Conservation (phyloP, 345 rosid genomes). For the Geranium rotundifolium region DNA sequence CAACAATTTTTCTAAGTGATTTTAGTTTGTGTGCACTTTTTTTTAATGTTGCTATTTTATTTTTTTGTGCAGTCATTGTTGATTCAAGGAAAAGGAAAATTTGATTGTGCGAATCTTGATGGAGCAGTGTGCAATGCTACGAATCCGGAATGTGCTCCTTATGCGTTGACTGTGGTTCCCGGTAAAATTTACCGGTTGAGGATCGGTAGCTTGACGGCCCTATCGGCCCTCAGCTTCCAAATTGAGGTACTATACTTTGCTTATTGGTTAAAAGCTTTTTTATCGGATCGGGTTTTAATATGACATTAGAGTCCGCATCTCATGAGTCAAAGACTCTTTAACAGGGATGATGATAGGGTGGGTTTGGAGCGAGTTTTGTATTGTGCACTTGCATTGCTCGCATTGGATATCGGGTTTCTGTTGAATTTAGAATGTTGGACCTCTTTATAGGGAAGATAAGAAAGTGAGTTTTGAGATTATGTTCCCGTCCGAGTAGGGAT, state of each 20-base stretch:
- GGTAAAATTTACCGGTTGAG: slow-evolving; percentile 58
- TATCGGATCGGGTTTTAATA: not conserved
- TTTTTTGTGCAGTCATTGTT: slow-evolving; percentile 40
- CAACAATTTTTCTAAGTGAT: not conserved
- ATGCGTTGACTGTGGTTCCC: slow-evolving; percentile 31
- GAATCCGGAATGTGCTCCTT: slow-evolving; percentile 41
- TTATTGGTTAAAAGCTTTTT: not conserved
- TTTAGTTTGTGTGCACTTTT: not conserved
- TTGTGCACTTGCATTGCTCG: too few species aligned
- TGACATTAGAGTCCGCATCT: too few species aligned
- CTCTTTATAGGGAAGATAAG: too few species aligned
- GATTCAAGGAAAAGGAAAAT: slow-evolving; percentile 66
- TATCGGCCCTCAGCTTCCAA: slow-evolving; percentile 71
- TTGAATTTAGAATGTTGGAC: too few species aligned
- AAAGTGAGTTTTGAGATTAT: too few species aligned
- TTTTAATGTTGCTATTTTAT: too few species aligned
- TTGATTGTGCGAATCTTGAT: slow-evolving; percentile 33
- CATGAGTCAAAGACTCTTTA: too few species aligned
- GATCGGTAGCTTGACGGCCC: slow-evolving; percentile 40
- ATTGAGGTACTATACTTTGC: slow-evolving; percentile 43
- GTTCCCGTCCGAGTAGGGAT: too few species aligned
- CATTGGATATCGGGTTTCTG: too few species aligned
- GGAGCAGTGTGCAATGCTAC: slow-evolving; percentile 29
- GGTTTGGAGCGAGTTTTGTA: too few species aligned
- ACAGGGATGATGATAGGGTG: too few species aligned